Base-by-base conservation (phyloP, 2,329 filamentous ascomycete species). In the Ustilaginoidea virens region DNA sequence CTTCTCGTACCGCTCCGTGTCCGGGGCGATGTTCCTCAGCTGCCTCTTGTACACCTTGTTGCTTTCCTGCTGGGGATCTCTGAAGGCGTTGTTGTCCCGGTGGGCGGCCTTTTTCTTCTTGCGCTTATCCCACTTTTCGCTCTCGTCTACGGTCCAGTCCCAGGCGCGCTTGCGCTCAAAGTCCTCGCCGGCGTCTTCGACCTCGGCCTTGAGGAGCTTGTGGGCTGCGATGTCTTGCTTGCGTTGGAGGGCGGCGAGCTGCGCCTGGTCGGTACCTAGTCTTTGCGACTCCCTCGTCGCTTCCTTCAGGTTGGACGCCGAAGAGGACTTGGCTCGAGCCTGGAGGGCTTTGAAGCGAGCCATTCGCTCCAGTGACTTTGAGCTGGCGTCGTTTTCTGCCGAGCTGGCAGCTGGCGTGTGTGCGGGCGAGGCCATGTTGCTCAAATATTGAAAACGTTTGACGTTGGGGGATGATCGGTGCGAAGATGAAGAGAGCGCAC, bases 91-190 rank as follows among this genome's bases (percentile, higher is more conserved):
- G 52, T 87, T 76, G 49, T 93, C 82, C 36, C 80, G 68, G 45
- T 80, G 78, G 12, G 71, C 69, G 33, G 73, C 71, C 59, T 85
- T 92, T 66, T 92, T 92, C 46, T 78, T 80, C 51, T 92, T 60
- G 18, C 86, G 76, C 58, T 77, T 78, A 53, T 98, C 90, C 90
- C 90, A 98, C 40, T 69, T 73, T 58, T 94, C 90, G 42, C 74
- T 80, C 57, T 98, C 90, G 39, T 98, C 90, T 5, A 87, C 63
- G 1, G 90, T 98, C 81, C 90, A 98, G 58, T 96, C 90, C 90
- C 90, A 98, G 2, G 90, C 90, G 23, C 90, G 76, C 58, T 96
- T 94, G 40, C 90, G 80, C 63, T 98, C 90, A 47, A 96, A 98
- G 52, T 96, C 90, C 31, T 81, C 83, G 19, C 85, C 85, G 0